Base-by-base conservation (phyloP, 306 rosid species). In the Begonia peltatifolia region DNA sequence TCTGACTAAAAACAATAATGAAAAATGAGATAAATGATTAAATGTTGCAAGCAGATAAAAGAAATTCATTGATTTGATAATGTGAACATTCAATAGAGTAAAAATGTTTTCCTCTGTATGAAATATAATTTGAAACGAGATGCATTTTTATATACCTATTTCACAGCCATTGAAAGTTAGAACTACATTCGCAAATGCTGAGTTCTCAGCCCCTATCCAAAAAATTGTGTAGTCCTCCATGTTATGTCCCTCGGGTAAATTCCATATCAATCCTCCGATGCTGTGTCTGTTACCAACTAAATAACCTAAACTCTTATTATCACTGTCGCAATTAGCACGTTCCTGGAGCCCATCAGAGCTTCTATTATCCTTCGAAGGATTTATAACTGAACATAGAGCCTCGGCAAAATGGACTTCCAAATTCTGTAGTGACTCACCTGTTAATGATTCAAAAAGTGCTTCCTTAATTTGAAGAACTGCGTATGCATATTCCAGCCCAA, bases 251-350 rank as follows among this genome's bases (percentile, higher is more conserved):
- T 73, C 67, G 0, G 68, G 81, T 58, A 89, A 63, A 51, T 71
- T 69, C 97, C 97, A 89, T 53, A 73, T 48, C 75, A 84, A 70
- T 59, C 97, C 93, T 53, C 97, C 97, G 52, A 77, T 68, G 35
- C 67, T 69, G 63, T 63, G 76, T 35, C 52, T 71, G 67, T 56
- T 62, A 22, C 60, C 63, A 53, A 71, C 42, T 36, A 46, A 54
- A 14, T 52, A 76, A 52, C 48, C 53, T 15, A 58, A 63, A 70
- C 56, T 51, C 55, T 57, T 60, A 65, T 67, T 18, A 55, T 60
- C 38, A 14, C 56, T 47, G 47, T 56, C 55, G 48, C 44, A 70
- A 59, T 60, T 50, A 38, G 50, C 60, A 54, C 66, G 71, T 63
- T 46, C 73, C 60, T 58, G 63, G 49, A 52, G 48, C 53, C 55